Conservation (phyloP, 495 filamentous ascomycete genomes). For the Lindgomyces ingoldianus region DNA sequence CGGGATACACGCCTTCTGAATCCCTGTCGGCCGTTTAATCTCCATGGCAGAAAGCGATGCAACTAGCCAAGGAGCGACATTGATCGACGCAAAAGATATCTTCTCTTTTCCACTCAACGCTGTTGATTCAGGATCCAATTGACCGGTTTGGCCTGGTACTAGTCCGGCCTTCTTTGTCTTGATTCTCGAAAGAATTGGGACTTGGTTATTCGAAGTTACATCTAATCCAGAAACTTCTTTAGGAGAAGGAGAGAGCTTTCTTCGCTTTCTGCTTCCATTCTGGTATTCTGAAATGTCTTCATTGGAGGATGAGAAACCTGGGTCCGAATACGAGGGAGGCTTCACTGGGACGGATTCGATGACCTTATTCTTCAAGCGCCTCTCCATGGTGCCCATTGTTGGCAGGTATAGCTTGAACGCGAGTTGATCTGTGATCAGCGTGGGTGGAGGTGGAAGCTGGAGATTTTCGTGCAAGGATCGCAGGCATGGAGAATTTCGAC, state of each 20-base stretch:
- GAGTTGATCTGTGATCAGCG: background rate
- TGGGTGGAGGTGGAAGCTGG: background rate
- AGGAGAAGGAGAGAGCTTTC: constrained; percentile 19
- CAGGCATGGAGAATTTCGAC: background rate
- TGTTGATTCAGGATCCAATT: background rate
- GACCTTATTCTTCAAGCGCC: background rate
- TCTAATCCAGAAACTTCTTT: background rate
- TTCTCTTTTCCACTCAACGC: constrained; percentile 41
- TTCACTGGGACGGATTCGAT: background rate
- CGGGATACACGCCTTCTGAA: constrained; percentile 89
- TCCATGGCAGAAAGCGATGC: constrained; percentile 81
- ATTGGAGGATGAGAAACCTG: background rate
- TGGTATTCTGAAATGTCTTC: constrained; percentile 22
- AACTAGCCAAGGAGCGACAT: constrained; percentile 86
- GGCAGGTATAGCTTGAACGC: too few relatives aligned
- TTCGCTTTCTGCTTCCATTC: constrained; percentile 30
- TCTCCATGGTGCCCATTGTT: background rate
- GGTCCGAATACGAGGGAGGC: background rate
- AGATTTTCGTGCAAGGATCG: constrained; percentile 16
- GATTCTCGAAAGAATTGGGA: constrained; percentile 22
- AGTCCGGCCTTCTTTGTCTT: constrained; percentile 26
- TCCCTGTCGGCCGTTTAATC: constrained; percentile 84
- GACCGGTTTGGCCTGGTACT: background rate
- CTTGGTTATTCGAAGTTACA: background rate
- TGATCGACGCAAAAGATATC: constrained; percentile 71